Base-by-base conservation (phyloP, 768 basidiomycete genomes). In the Amanita rubescens region DNA sequence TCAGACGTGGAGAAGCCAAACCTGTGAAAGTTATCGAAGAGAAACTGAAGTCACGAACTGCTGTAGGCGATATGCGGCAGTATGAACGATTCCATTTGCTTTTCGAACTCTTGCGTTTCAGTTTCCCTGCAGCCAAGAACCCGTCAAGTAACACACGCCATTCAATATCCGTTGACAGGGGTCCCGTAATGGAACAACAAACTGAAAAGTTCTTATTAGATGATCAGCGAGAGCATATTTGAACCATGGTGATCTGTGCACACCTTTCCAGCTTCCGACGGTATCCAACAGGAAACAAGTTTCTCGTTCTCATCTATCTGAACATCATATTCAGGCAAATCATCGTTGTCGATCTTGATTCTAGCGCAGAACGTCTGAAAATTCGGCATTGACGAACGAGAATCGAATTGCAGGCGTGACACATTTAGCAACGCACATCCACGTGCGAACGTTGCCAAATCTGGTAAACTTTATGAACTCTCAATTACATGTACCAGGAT, bases 241-340 rank as follows among this genome's bases (percentile, higher is more conserved):
- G n/a, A 34, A 20, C 41, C 20, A 15, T n/a, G n/a, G 3, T 7
- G 19, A 1, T 3, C 3, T 42, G 6, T 24, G 20, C 35, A 6
- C 20, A 57, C 59, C 54, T 59, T 55, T 12, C 51, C 56, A 4
- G 35, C 35, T 39, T 59, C 54, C 8, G 59, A 57, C 0, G 59
- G 47, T 44, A 59, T 57, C 59, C 59, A 60, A 32, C 59, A 57
- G 1, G 42, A 55, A 15, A 55, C 51, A 24, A 50, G 38, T 25
- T 51, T 59, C 32, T 44, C 48, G n/a, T 37, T 19, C n/a, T 55
- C 42, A 19, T 56, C 38, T 15, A 34, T 14, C 33, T 55, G 39
- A 25, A 51, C 15, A 5, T 30, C 51, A 25, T 50, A 53, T 17
- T 57, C 49, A 25, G 42, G 49, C 27, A 55, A 24, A 3, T 12